Evolutionary conservation across 495 filamentous ascomycete genomes (phyloP).

Genomic region (Tetracladium marchalianum): DNA sequence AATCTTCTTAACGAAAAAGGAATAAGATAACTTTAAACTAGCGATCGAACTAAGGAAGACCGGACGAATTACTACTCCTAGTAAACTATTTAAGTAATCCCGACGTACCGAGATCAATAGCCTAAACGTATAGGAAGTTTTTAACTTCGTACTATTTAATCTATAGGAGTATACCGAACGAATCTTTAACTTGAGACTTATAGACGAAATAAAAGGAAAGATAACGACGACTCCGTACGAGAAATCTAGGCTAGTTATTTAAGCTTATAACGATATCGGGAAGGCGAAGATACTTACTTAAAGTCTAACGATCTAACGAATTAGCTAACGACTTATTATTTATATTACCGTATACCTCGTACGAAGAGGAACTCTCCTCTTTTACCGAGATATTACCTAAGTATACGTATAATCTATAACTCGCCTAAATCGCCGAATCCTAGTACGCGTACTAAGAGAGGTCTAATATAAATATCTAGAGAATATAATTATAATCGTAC

Average conservation of each 20-base stretch:
- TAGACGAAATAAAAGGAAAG: background rate
- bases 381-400: background rate
- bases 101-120: too few relatives aligned
- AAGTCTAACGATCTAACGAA: background rate
- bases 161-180: too few relatives aligned
- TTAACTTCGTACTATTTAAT: too few relatives aligned
- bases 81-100: too few relatives aligned
- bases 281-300: background rate
- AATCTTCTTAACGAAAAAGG: too few relatives aligned
- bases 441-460: background rate
- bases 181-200: too few relatives aligned
- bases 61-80: too few relatives aligned
- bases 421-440: background rate
- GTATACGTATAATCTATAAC: background rate
- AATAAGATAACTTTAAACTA: too few relatives aligned
- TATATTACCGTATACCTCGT: background rate
- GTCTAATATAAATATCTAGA: background rate
- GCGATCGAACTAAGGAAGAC: too few relatives aligned
- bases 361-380: background rate
- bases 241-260: background rate
- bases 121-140: too few relatives aligned
- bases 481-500: conserved; percentile 1
- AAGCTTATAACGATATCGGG: background rate
- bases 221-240: background rate
- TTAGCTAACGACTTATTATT: background rate